A percentile compares a stretch with the other conserved stretches of the same genome.
These are phyloP conservation scores for Gryganskiella cystojenkinii DNA, from an alignment of 192 early-diverging fungal species.

Conservation along the genomic window DNA sequence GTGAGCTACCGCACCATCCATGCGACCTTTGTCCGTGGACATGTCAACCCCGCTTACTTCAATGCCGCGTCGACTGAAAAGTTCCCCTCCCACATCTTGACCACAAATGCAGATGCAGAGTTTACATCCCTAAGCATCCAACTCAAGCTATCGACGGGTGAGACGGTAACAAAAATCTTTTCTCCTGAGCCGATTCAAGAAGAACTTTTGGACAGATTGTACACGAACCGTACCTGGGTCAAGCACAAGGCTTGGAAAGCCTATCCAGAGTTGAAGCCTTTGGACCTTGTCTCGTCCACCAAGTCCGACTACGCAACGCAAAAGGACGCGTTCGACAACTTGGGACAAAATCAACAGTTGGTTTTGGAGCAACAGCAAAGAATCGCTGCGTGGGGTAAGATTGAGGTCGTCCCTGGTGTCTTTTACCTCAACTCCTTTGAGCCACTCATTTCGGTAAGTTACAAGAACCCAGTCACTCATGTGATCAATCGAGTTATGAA, in stretches of 20 bases:
- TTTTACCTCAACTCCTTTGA: constrained; percentile 72
- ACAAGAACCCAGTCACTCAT: background rate
- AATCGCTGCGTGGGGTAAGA: constrained; percentile 20
- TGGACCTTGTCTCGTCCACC: background rate
- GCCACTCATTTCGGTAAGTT: constrained; percentile 63
- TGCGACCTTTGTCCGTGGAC: constrained; percentile 68
- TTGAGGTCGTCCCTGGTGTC: constrained; percentile 54
- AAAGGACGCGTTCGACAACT: constrained; percentile 1
- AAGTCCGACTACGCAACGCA: background rate
- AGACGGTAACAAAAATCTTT: constrained; percentile 71
- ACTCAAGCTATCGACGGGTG: constrained; percentile 43
- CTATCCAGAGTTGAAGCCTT: constrained; percentile 63
- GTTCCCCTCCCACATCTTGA: constrained; percentile 61
- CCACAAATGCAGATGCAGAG: constrained; percentile 55
- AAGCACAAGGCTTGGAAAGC: constrained; percentile 68
- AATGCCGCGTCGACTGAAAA: constrained; percentile 14
- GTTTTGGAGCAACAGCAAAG: constrained; percentile 1
- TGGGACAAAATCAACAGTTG: background rate
- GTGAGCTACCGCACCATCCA: constrained; percentile 63
- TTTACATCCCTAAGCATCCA: constrained; percentile 61
- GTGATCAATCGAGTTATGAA: background rate
- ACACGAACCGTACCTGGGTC: constrained; percentile 57
- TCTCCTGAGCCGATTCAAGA: constrained; percentile 53
- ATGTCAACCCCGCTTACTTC: constrained; percentile 64
- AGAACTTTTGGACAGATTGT: constrained; percentile 58